Conservation (phyloP, 2,329 filamentous ascomycete genomes). For the Arthrobotrys pseudoclavata region DNA sequence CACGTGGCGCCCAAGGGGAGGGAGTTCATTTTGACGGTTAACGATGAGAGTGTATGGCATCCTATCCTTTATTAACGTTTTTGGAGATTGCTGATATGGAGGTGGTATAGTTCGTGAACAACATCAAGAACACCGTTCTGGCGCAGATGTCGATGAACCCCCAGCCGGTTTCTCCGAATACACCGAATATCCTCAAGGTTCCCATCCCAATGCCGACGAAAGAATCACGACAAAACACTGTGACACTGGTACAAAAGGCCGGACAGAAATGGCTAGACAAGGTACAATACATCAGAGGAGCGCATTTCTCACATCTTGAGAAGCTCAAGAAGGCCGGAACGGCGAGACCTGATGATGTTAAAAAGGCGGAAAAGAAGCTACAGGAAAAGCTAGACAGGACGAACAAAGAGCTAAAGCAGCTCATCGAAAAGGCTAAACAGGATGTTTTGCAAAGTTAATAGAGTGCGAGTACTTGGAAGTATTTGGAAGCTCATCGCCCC, state of each 20-base stretch:
- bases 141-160: conserved; percentile 55
- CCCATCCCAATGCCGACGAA: conserved; percentile 54
- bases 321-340: conserved; percentile 34
- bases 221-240: conserved; percentile 52
- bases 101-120: conserved; percentile 45
- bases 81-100: conserved; percentile 9
- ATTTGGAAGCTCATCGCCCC: neutral
- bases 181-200: conserved; percentile 54
- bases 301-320: conserved; percentile 51
- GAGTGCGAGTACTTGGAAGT: neutral
- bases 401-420: conserved; percentile 54
- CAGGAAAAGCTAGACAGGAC: conserved; percentile 61
- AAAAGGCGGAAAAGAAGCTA: conserved; percentile 60
- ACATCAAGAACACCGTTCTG: conserved; percentile 51
- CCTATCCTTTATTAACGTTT: neutral
- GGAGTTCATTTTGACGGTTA: conserved; percentile 57
- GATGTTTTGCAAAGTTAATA: conserved; percentile 53
- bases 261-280: conserved; percentile 55
- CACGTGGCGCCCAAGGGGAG: conserved; percentile 55
- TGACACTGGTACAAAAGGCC: conserved; percentile 38
- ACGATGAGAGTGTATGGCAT: conserved; percentile 52
- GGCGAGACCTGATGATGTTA: conserved; percentile 50
- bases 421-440: conserved; percentile 53
- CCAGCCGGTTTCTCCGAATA: conserved; percentile 48
- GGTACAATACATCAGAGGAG: conserved; percentile 45